Base-by-base conservation (phyloP, 192 early-diverging fungal genomes). In the Dissophora globulifera region DNA sequence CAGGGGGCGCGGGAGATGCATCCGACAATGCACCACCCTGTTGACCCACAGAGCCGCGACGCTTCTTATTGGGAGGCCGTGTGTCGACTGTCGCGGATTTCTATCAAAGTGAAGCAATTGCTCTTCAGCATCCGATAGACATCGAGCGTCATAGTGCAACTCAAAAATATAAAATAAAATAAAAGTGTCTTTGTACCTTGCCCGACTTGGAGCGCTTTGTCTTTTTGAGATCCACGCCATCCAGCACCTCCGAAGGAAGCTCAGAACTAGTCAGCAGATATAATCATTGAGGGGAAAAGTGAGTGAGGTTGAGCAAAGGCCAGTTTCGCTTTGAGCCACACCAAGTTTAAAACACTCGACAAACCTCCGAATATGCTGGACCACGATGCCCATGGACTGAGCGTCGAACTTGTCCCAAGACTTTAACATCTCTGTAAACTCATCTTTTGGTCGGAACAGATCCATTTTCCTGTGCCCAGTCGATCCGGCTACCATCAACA, bases 371-470 rank as follows among this genome's bases (percentile, higher is more conserved):
- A 89, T 78, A 62, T 85, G 75, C 48, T 82, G 70, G 19, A 94
- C 85, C 17, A 81, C 72, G 47, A 96, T 86, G 9, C 79, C 87
- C 92, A 93, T 94, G 19, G 58, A 72, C 29, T 62, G 58, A 8
- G 83, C 82, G 50, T 94, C 92, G 63, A 81, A 96, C 51, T 88
- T 83, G 66, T 94, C 93, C 92, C 93, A 94, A 20, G 58, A 50
- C 51, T 93, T 93, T 52, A 99, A 92, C 42, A 95, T 72, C 10
- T 86, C 85, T 22, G 85, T 90, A 83, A 95, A 99, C 55, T 95
- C 94, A 17, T 81, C 66, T n/a, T 87, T 92, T 8, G 94, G 93
- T 84, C 91, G 88, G 15, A 87, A 81, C 22, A 98, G 81, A 60
- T 97, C 91, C 79, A 97, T 70, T 43, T 87, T 87, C 15, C 88